Evolutionary conservation across 768 basidiomycete species (phyloP), one percentile per base, ranked within the genome.

Genomic region (Mycena vitilis): DNA sequence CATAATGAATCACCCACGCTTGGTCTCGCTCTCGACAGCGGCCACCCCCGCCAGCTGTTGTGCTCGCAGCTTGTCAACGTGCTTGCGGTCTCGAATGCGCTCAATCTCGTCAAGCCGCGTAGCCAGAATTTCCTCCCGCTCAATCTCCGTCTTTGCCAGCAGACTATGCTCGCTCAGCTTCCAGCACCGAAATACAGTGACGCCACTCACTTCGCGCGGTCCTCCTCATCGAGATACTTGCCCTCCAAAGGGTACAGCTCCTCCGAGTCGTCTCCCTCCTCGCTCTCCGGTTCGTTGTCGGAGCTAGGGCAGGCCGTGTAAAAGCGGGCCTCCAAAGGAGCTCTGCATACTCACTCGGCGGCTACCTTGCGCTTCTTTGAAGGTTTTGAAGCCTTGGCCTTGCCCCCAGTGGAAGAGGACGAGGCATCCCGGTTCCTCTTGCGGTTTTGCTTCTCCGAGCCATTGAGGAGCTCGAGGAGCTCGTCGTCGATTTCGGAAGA

Each of bases 181-280:
- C 71, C 89, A 74, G 77, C 69, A 61, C 71, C 68, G 69, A 67
- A 73, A 25, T 16, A 75, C 66, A 70, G 40, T 36, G 60, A 30
- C 72, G 6, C 56, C 52, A 83, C 92, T 82, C 82, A 97, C 97
- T 85, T 81, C 71, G 91, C 86, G 74, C 92, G 87, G 78, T 98
- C 97, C 15, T 83, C 85, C 73, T 95, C 95, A 75, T 98, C 91
- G 66, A 86, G 87, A 76, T 94, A 99, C 78, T 95, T 94, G 57
- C 95, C 95, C 74, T 99, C 97, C 15, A 98, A 81, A 0, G 95
- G 96, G 76, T 95, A 99, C 5, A 90, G 90, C 71, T 94, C 91
- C 16, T 67, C 63, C 45, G 51, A 6, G 11, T 61, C 66, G 12
- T 68, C 63, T 11, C 62, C 86, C 63, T 87, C 88, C 73, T 93